Evolutionary conservation across 441 rosid genomes (phyloP).

Genomic region (Sinapis alba): DNA sequence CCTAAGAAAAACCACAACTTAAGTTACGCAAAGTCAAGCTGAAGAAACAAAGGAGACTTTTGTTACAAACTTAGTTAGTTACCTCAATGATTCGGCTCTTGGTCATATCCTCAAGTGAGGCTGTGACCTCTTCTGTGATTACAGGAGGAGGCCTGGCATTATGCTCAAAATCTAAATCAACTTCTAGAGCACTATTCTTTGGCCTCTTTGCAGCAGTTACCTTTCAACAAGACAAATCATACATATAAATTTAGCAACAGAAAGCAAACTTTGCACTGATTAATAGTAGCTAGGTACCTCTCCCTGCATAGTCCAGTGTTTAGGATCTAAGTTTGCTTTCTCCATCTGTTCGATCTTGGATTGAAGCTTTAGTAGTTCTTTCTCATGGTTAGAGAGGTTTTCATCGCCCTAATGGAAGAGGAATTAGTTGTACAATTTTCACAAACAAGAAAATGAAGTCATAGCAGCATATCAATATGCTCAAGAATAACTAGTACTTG

Average conservation of each 20-base stretch:
- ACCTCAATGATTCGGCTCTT: conserved; percentile 79
- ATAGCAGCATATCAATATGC: too few relatives aligned
- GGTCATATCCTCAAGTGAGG: conserved; percentile 84
- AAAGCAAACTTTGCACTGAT: conserved; percentile 8
- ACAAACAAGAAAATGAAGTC: conserved; percentile 3
- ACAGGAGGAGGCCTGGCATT: conserved; percentile 92
- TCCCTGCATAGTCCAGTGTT: conserved; percentile 90
- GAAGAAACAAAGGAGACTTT: not conserved
- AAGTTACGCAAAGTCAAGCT: not conserved
- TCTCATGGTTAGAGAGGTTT: not conserved
- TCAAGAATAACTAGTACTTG: conserved; percentile 38
- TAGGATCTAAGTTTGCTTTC: too few relatives aligned
- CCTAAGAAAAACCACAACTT: conserved; percentile 49
- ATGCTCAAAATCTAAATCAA: conserved; percentile 94
- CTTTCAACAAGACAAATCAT: conserved; percentile 38
- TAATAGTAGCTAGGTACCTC: conserved; percentile 56
- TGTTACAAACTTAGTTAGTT: conserved; percentile 27
- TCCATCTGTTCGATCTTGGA: too few relatives aligned
- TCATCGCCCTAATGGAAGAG: conserved; percentile 44
- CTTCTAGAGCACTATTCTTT: conserved; percentile 91
- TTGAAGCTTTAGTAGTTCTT: too few relatives aligned
- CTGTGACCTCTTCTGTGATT: conserved; percentile 94
- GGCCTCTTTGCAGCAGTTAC: conserved; percentile 88
- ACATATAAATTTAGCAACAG: not conserved
- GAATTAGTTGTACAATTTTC: not conserved